Evolutionary conservation across 2,329 filamentous ascomycete genomes (phyloP), one percentile per base, ranked within the genome.

Genomic region (Coniella vitis): DNA sequence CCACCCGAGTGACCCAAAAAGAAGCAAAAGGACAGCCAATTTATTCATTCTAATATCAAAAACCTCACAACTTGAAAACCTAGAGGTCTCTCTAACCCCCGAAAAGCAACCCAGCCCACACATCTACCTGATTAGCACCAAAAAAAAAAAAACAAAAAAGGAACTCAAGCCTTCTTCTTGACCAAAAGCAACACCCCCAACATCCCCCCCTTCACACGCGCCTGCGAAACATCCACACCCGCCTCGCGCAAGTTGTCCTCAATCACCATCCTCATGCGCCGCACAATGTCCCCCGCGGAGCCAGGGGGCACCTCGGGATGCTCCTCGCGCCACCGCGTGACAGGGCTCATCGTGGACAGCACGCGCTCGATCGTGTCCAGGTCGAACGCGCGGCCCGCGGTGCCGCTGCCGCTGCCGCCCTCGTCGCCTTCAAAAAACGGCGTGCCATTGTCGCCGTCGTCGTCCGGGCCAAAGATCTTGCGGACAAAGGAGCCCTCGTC

Each of bases 271-370:
- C 61, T 56, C 38, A 63, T 56, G n/a, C 59, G 54, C 35, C 53
- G 64, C 5, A 69, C 55, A 16, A 65, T 57, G 48, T 70, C 71
- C 1, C 58, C 39, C 9, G 73, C 71, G 0, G 70, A 73, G 0
- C 65, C 64, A 29, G 25, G 25, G 0, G 60, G 65, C 0, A 55
- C 53, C 0, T 69, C 67, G 0, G 69, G 67, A 53, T 76, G 56
- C 0, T 69, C 71, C 56, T 72, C 60, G 9, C 69, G 61, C 72
- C 72, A 76, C 36, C 73, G 60, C 0, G 63, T 62, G 1, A 71
- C 60, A 0, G 65, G 60, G 49, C 72, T 74, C 3, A 58, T 49
- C 0, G 71, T 73, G 1, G 58, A 57, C 7, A 71, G 32, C 5
- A 65, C 37, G 47, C 56, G 60, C 48, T 71, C 69, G 13, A 72